Conservation (phyloP, 345 rosid genomes). For the Combretum micranthum region DNA sequence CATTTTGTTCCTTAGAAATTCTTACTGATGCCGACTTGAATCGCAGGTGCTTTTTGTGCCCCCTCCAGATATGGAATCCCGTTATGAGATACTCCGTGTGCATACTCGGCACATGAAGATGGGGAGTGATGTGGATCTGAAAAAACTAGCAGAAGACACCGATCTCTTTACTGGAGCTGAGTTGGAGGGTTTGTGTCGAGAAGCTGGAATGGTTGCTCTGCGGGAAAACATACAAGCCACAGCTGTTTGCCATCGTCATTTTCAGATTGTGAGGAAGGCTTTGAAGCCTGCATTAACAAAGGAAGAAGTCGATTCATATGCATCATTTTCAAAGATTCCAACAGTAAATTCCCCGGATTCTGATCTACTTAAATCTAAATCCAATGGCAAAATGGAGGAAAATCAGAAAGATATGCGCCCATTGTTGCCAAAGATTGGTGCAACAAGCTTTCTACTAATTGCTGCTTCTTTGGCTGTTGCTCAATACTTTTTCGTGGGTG, state of each 20-base stretch:
- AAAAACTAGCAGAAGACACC: constrained; percentile 61
- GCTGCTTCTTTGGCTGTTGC: constrained; percentile 16
- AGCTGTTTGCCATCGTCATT: constrained; percentile 54
- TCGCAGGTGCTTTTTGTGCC: constrained; percentile 73
- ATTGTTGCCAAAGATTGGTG: constrained; percentile 21
- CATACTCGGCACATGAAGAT: constrained; percentile 77
- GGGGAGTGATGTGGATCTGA: constrained; percentile 59
- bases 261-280: constrained; percentile 49
- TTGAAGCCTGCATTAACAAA: constrained; percentile 71
- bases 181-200: constrained; percentile 73
- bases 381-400: not conserved
- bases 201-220: constrained; percentile 77
- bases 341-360: not conserved
- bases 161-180: constrained; percentile 90
- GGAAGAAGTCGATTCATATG: constrained; percentile 49
- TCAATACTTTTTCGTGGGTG: constrained; percentile 20
- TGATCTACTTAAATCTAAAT: not conserved
- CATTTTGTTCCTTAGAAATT: not conserved
- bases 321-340: constrained; percentile 42
- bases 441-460: constrained; percentile 22
- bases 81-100: constrained; percentile 63
- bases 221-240: constrained; percentile 72
- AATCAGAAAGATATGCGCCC: too few species aligned
- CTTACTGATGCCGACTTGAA: not conserved
- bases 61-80: constrained; percentile 71